Percentiles rank a stretch among this genome's conserved stretches.
Evolutionary conservation across 2,329 filamentous ascomycete genomes (phyloP).

Genomic region (Aureobasidium mangrovei): DNA sequence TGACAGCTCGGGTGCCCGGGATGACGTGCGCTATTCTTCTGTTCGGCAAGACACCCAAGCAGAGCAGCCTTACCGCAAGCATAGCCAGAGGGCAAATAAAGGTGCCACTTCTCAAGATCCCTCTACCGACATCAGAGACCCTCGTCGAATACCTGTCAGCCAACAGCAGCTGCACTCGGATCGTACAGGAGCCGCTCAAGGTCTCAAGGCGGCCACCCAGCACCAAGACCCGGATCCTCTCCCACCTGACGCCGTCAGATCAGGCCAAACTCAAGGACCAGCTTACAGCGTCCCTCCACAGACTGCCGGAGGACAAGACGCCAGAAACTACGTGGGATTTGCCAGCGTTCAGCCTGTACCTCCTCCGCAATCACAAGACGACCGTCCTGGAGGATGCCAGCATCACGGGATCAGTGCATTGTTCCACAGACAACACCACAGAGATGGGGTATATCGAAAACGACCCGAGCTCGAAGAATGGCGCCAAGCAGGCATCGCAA

Average conservation of each 20-base stretch:
- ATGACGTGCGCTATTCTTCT: background rate
- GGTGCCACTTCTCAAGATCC: slow-evolving; percentile 6
- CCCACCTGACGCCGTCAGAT: slow-evolving; percentile 23
- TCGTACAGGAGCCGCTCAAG: slow-evolving; percentile 28
- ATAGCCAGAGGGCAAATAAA: background rate
- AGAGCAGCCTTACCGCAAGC: background rate
- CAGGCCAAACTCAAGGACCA: slow-evolving; percentile 19
- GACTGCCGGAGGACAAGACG: slow-evolving; percentile 27
- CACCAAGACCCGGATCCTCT: slow-evolving; percentile 30
- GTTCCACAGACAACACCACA: slow-evolving; percentile 35
- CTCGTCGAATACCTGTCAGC: slow-evolving; percentile 19
- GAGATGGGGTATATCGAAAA: slow-evolving; percentile 45
- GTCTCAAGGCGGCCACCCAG: slow-evolving; percentile 25
- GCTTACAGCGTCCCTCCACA: slow-evolving; percentile 30
- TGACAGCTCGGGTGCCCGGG: background rate
- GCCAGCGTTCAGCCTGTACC: slow-evolving; percentile 22
- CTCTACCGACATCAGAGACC: slow-evolving; percentile 6
- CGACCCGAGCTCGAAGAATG: slow-evolving; percentile 50
- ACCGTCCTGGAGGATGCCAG: slow-evolving; percentile 20
- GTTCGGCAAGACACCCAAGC: background rate
- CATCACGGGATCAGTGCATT: slow-evolving; percentile 25
- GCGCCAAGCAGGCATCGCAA: slow-evolving; percentile 33
- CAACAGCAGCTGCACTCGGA: slow-evolving; percentile 33
- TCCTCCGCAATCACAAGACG: slow-evolving; percentile 19
- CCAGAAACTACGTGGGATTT: slow-evolving; percentile 35